Evolutionary conservation across 345 rosid species (phyloP), one percentile per base, ranked within the genome.

Genomic region (Turritis glabra): DNA sequence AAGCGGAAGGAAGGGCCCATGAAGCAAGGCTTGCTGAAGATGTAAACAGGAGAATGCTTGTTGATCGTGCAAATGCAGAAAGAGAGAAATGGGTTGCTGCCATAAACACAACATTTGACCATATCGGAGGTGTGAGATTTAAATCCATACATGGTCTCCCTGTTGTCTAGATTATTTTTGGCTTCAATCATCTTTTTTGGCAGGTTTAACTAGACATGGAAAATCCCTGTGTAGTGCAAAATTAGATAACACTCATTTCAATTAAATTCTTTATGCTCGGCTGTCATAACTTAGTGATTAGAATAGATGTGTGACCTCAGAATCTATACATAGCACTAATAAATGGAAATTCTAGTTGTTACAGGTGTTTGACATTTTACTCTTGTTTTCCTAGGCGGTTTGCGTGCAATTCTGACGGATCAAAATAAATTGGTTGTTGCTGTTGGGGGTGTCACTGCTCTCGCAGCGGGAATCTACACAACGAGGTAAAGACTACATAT

Each of bases 1-100:
- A 95, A 80, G 99, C 97, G 21, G 98, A 92, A 85, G 99, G 97
- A 74, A 88, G 99, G 81, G 98, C 97, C 57, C 98, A 92, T 77
- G 99, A 95, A 74, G 96, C 94, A 52, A 95, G 90, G 85, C 88
- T 95, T 63, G 89, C 97, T 73, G 99, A 95, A 82, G 99, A 95
- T 55, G 94, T 95, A n/a, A 92, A 95, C 74, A 83, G 98, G 77
- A 77, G 97, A 80, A 87, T 95, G 32, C 90, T 95, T 33, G 44
- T 90, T 47, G 99, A 95, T 82, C 97, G 94, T 79, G 98, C 99
- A 59, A 90, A 89, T 82, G 99, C 98, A 75, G 99, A 95, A 82
- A 81, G 96, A 77, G 99, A 95, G 82, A 95, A 95, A 82, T 90
- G 96, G 98, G 82, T 95, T 79, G 94, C 99, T 75, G 97, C 96